Conservation (phyloP, 495 filamentous ascomycete genomes). For the Aspergillus steynii region DNA sequence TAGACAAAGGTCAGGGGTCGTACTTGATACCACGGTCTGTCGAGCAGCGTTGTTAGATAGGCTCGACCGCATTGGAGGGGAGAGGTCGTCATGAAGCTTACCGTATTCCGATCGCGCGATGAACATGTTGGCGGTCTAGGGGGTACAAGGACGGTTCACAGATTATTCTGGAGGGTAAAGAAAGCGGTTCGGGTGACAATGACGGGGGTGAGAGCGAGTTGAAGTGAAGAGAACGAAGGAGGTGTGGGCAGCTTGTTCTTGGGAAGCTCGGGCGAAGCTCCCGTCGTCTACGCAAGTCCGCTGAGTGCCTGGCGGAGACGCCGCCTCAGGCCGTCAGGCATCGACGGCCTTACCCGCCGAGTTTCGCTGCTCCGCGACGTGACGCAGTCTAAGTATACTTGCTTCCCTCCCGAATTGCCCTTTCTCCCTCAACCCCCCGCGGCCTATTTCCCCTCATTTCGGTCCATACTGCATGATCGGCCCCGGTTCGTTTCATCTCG, state of each 20-base stretch:
- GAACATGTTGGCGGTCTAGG: constrained; percentile 74
- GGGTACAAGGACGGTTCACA: not conserved
- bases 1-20: constrained; percentile 25
- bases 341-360: constrained; percentile 8
- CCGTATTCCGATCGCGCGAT: constrained; percentile 99
- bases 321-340: constrained; percentile 37
- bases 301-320: constrained; percentile 37
- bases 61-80: constrained; percentile 26
- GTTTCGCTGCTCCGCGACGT: constrained; percentile 7
- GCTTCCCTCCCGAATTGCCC: not conserved
- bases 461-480: constrained; percentile 25
- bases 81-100: constrained; percentile 49
- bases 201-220: constrained; percentile 10
- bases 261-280: constrained; percentile 37
- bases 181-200: not conserved
- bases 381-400: constrained; percentile 10
- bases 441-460: not conserved
- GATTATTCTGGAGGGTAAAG: constrained; percentile 8
- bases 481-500: constrained; percentile 17
- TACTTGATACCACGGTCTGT: constrained; percentile 99
- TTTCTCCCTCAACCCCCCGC: constrained; percentile 4
- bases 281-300: constrained; percentile 41
- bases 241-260: constrained; percentile 22
- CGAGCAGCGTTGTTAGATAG: constrained; percentile 29
- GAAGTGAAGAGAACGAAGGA: constrained; percentile 12